Conservation (phyloP, 257 asterid species). For the Prunella vulgaris region DNA sequence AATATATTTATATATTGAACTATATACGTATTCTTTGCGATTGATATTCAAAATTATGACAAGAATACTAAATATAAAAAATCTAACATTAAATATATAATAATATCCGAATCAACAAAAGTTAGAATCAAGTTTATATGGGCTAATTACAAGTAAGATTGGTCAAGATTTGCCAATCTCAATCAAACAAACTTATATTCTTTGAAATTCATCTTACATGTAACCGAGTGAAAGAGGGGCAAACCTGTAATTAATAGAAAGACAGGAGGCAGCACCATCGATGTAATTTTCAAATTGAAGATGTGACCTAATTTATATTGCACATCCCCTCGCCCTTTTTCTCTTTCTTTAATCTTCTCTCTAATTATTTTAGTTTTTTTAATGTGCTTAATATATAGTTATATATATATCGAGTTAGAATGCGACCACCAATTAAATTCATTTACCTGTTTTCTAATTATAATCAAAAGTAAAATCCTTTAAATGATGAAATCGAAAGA, state of each 20-base stretch:
- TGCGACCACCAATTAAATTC: neutral
- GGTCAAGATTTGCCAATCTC: neutral
- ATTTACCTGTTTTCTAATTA: conserved; percentile 2
- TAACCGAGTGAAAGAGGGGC: neutral
- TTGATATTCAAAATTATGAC: too few relatives aligned
- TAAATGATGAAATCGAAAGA: neutral
- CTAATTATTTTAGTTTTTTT: neutral
- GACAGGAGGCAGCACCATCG: neutral
- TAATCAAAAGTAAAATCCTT: neutral
- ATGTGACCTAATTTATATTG: neutral
- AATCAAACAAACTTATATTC: neutral
- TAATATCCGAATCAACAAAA: neutral
- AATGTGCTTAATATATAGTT: neutral
- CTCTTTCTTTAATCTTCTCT: neutral
- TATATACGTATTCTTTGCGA: too few relatives aligned
- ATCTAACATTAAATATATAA: too few relatives aligned
- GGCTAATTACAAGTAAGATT: too few relatives aligned
- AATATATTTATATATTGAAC: too few relatives aligned
- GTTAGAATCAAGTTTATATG: neutral
- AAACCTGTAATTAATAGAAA: conserved; percentile 3
- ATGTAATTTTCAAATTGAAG: neutral
- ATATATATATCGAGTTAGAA: neutral
- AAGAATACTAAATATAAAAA: too few relatives aligned
- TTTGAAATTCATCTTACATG: neutral
- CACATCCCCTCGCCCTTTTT: neutral